A percentile compares a stretch with the other conserved stretches of the same genome.
phyloP scores from a whole-genome alignment of 1,284 basidiomycete genomes.

The Naganishia liquefaciens region DNA sequence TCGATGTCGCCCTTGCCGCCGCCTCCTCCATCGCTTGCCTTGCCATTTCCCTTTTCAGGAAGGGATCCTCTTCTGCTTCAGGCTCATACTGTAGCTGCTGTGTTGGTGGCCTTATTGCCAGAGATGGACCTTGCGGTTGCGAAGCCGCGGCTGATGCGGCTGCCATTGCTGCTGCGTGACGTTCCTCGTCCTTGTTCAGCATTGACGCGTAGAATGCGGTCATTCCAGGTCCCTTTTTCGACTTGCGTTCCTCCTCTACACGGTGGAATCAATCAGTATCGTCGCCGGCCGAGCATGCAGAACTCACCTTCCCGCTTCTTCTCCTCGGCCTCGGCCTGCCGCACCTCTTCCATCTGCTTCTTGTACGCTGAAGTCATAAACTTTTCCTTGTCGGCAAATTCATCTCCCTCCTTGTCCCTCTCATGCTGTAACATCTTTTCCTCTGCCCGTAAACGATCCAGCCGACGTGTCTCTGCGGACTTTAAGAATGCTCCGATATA shows the following conservation, averaged over 20 bases:
- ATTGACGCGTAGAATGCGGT: slow-evolving; percentile 82
- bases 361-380: slow-evolving; percentile 98
- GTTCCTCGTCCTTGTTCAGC: slow-evolving; percentile 74
- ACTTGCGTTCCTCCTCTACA: slow-evolving; percentile 64
- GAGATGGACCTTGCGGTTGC: slow-evolving; percentile 29
- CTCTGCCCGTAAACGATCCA: slow-evolving; percentile 92
- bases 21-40: slow-evolving; percentile 27
- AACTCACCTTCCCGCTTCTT: slow-evolving; percentile 74
- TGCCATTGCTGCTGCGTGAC: slow-evolving; percentile 79
- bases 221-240: slow-evolving; percentile 66
- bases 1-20: slow-evolving; percentile 25
- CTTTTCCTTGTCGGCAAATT: slow-evolving; percentile 90
- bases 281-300: background rate
- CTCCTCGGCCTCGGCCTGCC: slow-evolving; percentile 88
- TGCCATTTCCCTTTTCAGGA: slow-evolving; percentile 48
- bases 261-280: background rate
- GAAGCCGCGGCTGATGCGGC: slow-evolving; percentile 57
- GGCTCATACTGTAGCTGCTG: slow-evolving; percentile 39
- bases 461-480: slow-evolving; percentile 80
- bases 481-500: slow-evolving; percentile 81
- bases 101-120: slow-evolving; percentile 32
- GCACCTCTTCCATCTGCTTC: slow-evolving; percentile 90
- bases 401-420: slow-evolving; percentile 87
- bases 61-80: slow-evolving; percentile 62
- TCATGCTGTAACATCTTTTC: slow-evolving; percentile 97